Evolutionary conservation across 106 monocot species (phyloP).

Genomic region (Agapanthus africanus): DNA sequence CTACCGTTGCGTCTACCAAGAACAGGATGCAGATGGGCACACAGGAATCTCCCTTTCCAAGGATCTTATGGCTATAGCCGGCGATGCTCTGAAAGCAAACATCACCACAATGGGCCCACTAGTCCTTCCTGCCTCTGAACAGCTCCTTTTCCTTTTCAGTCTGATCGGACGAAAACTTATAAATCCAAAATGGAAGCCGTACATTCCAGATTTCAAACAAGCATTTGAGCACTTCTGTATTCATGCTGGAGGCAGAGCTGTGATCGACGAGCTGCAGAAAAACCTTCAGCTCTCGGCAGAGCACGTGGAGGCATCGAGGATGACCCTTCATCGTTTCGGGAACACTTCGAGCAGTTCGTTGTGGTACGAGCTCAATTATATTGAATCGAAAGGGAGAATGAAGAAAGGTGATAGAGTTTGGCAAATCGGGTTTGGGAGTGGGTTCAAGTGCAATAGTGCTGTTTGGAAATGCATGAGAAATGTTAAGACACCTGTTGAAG

Average conservation of each 20-base stretch:
- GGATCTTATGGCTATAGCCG: constrained; percentile 25
- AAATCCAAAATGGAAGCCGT: constrained; percentile 33
- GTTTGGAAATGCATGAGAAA: constrained; percentile 26
- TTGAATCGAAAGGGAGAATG: constrained; percentile 28
- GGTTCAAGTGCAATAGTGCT: constrained; percentile 28
- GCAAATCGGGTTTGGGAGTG: constrained; percentile 31
- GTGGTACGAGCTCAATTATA: constrained; percentile 69
- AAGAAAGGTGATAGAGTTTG: constrained; percentile 16
- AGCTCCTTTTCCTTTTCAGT: constrained; percentile 25
- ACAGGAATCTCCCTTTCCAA: constrained; percentile 19
- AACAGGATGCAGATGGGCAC: constrained; percentile 14
- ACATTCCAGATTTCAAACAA: constrained; percentile 76
- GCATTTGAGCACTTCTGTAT: constrained; percentile 94
- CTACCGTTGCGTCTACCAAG: constrained; percentile 22
- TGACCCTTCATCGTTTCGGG: constrained; percentile 74
- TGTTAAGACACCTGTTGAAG: constrained; percentile 8
- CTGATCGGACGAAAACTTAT: constrained; percentile 14
- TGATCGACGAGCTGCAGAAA: constrained; percentile 82
- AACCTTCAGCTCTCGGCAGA: constrained; percentile 44
- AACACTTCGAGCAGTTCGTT: constrained; percentile 82
- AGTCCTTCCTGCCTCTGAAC: constrained; percentile 21
- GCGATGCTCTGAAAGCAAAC: constrained; percentile 16
- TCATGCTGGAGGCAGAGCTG: constrained; percentile 76
- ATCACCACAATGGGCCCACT: constrained; percentile 21
- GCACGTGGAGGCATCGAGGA: constrained; percentile 79